phyloP scores from a whole-genome alignment of 2,329 filamentous ascomycete genomes.

The Aspergillus ibericus region DNA sequence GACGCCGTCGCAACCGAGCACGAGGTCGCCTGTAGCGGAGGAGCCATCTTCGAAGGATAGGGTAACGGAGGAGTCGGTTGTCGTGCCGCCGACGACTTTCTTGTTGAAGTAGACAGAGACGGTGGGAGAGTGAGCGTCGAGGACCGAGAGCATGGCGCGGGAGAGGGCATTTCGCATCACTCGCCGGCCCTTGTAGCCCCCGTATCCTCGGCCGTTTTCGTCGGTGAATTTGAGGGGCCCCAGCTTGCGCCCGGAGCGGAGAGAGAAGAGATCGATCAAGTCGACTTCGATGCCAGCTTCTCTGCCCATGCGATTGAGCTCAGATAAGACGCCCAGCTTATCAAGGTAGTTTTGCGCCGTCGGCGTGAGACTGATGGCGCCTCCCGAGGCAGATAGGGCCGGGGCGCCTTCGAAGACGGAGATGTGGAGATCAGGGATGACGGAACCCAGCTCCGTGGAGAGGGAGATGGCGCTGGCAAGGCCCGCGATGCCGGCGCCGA shows the following conservation, averaged over 20 bases:
- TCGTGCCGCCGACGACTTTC: slow-evolving; percentile 11
- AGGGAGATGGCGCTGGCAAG: slow-evolving; percentile 22
- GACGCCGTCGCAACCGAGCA: slow-evolving; percentile 43
- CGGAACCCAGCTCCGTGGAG: slow-evolving; percentile 18
- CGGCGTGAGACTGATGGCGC: slow-evolving; percentile 39
- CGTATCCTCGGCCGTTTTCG: slow-evolving; percentile 25
- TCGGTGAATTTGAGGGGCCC: slow-evolving; percentile 32
- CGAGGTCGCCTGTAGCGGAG: slow-evolving; percentile 34
- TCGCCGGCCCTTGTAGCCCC: slow-evolving; percentile 31
- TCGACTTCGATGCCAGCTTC: slow-evolving; percentile 32
- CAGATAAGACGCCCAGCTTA: slow-evolving; percentile 33
- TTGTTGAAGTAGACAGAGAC: slow-evolving; percentile 8
- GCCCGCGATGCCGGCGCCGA: slow-evolving; percentile 25
- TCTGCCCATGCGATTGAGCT: slow-evolving; percentile 31
- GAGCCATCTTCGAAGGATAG: slow-evolving; percentile 35
- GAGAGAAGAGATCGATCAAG: slow-evolving; percentile 34
- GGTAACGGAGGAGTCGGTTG: slow-evolving; percentile 20
- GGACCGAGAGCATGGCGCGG: slow-evolving; percentile 32
- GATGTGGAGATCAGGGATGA: slow-evolving; percentile 20
- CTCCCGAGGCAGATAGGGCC: slow-evolving; percentile 33
- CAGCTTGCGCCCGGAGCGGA: slow-evolving; percentile 31
- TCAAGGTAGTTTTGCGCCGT: slow-evolving; percentile 37
- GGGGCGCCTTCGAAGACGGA: slow-evolving; percentile 31
- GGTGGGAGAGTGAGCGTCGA: slow-evolving; percentile 17
- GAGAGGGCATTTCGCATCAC: slow-evolving; percentile 35